phyloP scores from a whole-genome alignment of 352 stramenopile species.

The Pythium apleroticum region DNA sequence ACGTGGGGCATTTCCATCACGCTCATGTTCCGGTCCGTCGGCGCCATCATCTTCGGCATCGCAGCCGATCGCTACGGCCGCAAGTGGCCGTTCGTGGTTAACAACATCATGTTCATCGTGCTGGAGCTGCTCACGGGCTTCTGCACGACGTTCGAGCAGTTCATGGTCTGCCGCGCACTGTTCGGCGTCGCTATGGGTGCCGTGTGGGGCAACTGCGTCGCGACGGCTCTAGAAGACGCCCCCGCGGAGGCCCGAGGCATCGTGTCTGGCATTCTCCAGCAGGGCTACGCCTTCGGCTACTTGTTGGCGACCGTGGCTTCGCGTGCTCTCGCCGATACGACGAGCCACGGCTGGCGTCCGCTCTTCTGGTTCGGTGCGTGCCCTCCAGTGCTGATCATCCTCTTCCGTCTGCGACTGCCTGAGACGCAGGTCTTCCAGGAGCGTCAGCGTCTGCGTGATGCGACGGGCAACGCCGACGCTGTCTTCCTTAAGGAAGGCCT shows the following conservation, averaged over 20 bases:
- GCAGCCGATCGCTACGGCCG: constrained; percentile 43
- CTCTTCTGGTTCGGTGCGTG: constrained; percentile 46
- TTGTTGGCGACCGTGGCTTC: constrained; percentile 38
- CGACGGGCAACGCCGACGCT: constrained; percentile 13
- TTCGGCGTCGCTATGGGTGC: constrained; percentile 48
- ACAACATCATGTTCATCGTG: not conserved
- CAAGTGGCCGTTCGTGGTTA: constrained; percentile 33
- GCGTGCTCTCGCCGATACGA: constrained; percentile 36
- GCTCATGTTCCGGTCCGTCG: constrained; percentile 50
- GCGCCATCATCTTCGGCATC: constrained; percentile 43
- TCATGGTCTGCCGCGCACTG: constrained; percentile 29
- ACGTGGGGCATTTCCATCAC: constrained; percentile 58
- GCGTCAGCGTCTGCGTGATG: constrained; percentile 7
- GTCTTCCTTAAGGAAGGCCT: not conserved
- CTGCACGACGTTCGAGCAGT: not conserved
- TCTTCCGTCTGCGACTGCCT: constrained; percentile 22
- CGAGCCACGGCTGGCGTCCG: constrained; percentile 40
- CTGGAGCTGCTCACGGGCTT: not conserved
- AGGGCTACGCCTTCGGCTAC: constrained; percentile 48
- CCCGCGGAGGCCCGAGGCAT: constrained; percentile 37
- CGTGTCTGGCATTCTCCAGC: constrained; percentile 48
- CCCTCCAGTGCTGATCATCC: constrained; percentile 45
- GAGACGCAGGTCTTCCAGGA: constrained; percentile 12
- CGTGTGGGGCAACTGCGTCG: constrained; percentile 41
- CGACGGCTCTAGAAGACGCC: constrained; percentile 42